Base-by-base conservation (phyloP, 2,329 filamentous ascomycete species). In the Westerdykella ornata region DNA sequence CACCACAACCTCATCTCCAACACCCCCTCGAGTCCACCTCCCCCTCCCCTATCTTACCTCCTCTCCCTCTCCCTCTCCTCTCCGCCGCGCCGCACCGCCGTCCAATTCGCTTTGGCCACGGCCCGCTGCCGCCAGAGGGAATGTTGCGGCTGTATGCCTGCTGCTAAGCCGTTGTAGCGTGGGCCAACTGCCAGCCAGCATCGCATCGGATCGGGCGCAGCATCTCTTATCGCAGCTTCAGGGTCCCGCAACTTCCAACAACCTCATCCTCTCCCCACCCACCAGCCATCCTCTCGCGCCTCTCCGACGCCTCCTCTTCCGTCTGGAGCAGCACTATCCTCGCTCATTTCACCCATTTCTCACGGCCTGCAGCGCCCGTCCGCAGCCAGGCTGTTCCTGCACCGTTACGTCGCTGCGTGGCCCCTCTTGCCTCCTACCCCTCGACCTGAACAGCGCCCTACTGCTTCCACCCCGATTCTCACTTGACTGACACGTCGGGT, bases 91-190 rank as follows among this genome's bases (percentile, higher is more conserved):
- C 57, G 48, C 53, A 44, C 46, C 50, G 63, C 65, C 63, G 67
- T 69, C 64, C 67, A 69, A 69, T 69, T 69, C 51, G 53, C 50
- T 68, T 68, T 68, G 67, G 62, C 46, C 44, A 70, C 65, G 60
- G 66, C 63, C 52, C 45, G 48, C 48, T 47, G 56, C 19, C 33
- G 47, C 48, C 22, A 26, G 4, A 3, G 52, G 51, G 51, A 52
- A 59, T 55, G 22, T 26, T 26, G 56, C 51, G 41, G 33, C 37
- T 41, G 41, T 37, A 39, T 44, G 44, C 29, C 39, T 38, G 41
- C 49, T 46, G 39, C 41, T 55, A 48, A 56, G 56, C 45, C 52
- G 47, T 51, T 48, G 47, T 26, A 9, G 22, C 22, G 22, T 38
- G 38, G 28, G 44, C 31, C 38, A 34, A 39, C 33, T 35, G 15